Percentiles rank a stretch among this genome's conserved stretches.
Conservation (phyloP, 257 asterid genomes). For the Solanum sparsipilum region DNA sequence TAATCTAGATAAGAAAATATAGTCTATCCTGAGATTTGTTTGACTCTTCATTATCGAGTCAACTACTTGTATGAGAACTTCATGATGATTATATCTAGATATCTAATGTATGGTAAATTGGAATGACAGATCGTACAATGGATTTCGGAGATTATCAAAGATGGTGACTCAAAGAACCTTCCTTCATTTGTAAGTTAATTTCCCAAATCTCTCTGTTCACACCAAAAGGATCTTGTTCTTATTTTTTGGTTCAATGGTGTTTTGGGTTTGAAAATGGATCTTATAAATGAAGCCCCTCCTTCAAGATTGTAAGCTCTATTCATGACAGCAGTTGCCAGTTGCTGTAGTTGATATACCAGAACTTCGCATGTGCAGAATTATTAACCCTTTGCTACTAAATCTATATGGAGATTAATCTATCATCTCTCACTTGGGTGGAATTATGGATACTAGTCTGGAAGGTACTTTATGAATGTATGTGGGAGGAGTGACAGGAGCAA, state of each 20-base stretch:
- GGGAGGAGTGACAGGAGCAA: neutral
- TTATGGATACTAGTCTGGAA: neutral
- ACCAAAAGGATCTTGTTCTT: neutral
- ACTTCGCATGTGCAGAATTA: neutral
- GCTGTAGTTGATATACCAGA: neutral
- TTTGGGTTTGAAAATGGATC: neutral
- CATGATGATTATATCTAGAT: neutral
- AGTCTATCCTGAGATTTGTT: neutral
- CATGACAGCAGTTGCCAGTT: neutral
- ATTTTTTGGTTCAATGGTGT: neutral
- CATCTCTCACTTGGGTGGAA: neutral
- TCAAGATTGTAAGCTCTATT: neutral
- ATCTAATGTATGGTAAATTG: slow-evolving; percentile 4
- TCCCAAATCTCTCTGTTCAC: neutral
- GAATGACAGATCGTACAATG: slow-evolving; percentile 60
- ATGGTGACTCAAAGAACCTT: slow-evolving; percentile 84
- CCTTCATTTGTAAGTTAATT: slow-evolving; percentile 76
- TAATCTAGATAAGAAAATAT: neutral
- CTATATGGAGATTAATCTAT: neutral
- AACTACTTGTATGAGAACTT: neutral
- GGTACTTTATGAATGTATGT: neutral
- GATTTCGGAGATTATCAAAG: slow-evolving; percentile 73
- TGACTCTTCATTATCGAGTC: neutral
- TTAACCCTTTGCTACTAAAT: neutral
- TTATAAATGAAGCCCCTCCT: neutral